Base-by-base conservation (phyloP, 2,329 filamentous ascomycete genomes). In the Talaromyces marneffei region DNA sequence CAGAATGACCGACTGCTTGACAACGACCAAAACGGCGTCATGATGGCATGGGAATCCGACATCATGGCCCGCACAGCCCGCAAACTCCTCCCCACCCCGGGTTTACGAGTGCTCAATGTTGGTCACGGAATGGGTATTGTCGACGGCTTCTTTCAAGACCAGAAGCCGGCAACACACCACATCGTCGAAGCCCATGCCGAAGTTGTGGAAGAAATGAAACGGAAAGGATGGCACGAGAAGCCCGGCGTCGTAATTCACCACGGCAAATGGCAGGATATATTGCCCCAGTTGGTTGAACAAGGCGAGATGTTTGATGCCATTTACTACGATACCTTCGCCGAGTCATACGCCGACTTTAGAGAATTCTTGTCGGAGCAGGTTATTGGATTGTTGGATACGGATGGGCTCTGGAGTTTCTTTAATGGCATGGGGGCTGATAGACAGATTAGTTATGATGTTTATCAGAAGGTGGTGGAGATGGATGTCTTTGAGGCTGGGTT, bases 301-400 rank as follows among this genome's bases (percentile, higher is more conserved):
- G 89, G 88, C 9, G 83, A 88, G 68, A 78, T 86, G 12, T 92
- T 93, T 70, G 90, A 96, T 71, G 90, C 88, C 29, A 91, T 99
- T 67, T 99, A 97, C 79, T 97, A 97, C 71, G 94, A 99, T 72
- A 99, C 94, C 0, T 97, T 97, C 74, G 94, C 92, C 6, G 94
- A 99, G 77, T 90, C 94, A 65, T 99, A 97, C 75, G 80, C 82
- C 2, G 90, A 93, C 72, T 85, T 97, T 29, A 88, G 88, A 52
- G 82, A 87, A 63, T 97, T 97, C 78, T 96, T 97, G 73, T 88
- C 84, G 2, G 94, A 97, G 73, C 86, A 89, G 67, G 87, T 97
- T 10, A 90, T 94, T 33, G 88, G 86, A 0, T 75, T 97, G 59
- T 78, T 99, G 50, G 77, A 79, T 60, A 72, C 76, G 54, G 77